Base-by-base conservation (phyloP, 768 basidiomycete species). In the Auricularia sp. region DNA sequence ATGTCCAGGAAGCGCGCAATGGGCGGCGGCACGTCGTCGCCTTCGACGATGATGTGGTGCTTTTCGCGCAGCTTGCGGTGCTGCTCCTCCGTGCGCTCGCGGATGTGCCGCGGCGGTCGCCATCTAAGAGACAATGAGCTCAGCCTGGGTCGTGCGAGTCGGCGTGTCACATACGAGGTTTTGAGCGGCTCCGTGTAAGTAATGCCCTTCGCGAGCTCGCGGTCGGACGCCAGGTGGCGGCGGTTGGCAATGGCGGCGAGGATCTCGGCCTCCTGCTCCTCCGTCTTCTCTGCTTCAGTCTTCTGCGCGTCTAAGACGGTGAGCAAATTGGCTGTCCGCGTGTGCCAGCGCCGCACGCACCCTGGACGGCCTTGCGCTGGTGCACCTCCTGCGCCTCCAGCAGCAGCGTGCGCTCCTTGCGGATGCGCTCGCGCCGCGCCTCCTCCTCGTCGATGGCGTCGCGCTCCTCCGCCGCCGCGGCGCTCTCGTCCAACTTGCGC, bases 361-460 rank as follows among this genome's bases (percentile, higher is more conserved):
- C 90, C 78, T 96, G 91, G 63, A 80, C 82, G 3, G 89, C 92
- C 75, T 88, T 92, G 74, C 81, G 81, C 33, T 82, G 81, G 71
- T 96, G 93, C 37, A 98, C 95, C 72, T 98, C 96, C 75, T 98
- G 94, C 1, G 97, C 97, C 73, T 97, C 94, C 71, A 94, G 75
- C 62, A 99, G 77, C 61, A 99, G 76, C 0, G 94, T 97, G 69
- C 93, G 78, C 77, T 95, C 93, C 74, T 86, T 89, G 67, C 95
- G 77, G 21, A 85, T 83, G 70, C 82, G 86, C 73, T 96, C 93
- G 69, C 83, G 83, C 39, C 80, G 79, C 63, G 78, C 74, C 72
- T 95, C 91, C 70, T 93, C 90, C 69, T 94, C 92, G 61, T 85
- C 83, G 67, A 90, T 87, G 45, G 81, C 86, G 71, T 91, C 91